Evolutionary conservation across 306 rosid genomes (phyloP), one percentile per base, ranked within the genome.

Genomic region (Lathyrus tuberosus): DNA sequence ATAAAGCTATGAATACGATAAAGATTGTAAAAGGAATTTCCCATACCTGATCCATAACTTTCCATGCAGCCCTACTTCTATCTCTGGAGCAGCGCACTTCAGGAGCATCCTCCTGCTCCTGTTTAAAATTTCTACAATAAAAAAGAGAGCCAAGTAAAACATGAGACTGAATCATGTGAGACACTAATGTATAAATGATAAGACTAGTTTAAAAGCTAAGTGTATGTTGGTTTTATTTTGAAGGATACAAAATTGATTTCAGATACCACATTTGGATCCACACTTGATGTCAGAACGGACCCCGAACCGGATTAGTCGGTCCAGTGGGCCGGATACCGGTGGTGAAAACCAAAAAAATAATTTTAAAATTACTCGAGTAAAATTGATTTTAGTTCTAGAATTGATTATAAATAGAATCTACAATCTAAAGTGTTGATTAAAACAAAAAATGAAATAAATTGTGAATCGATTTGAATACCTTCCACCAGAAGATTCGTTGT

Each of bases 81-180:
- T 88, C 95, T 79, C 99, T 81, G 46, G 99, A 94, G 79, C 99
- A 94, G 67, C 77, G 96, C 40, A 90, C 86, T 80, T 85, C 95
- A 16, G 61, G 82, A 78, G 58, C 80, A 73, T 78, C 81, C 76
- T 85, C 86, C 46, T 76, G 73, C 40, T 76, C 86, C 57, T 81
- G 86, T 57, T 73, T 57, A 37, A 68, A 79, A 54, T 65, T 40
- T 77, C 92, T 90, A 78, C 72, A 61, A 71, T 14, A 65, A 46
- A 49, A 74, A 64, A 28, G 15, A 57, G 13, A 49, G 31, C 48
- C 47, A 64, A 57, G 72, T 26, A 43, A 24, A 53, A 22, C 53
- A 31, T 10, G 35, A 62, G 65, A 67, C 41, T 22, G 38, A 59
- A 81, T 65, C 8, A 18, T 18, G 74, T 15, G 53, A 73, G 47